Base-by-base conservation (phyloP, 140 eudicot genomes). In the Erigeron philadelphicus region DNA sequence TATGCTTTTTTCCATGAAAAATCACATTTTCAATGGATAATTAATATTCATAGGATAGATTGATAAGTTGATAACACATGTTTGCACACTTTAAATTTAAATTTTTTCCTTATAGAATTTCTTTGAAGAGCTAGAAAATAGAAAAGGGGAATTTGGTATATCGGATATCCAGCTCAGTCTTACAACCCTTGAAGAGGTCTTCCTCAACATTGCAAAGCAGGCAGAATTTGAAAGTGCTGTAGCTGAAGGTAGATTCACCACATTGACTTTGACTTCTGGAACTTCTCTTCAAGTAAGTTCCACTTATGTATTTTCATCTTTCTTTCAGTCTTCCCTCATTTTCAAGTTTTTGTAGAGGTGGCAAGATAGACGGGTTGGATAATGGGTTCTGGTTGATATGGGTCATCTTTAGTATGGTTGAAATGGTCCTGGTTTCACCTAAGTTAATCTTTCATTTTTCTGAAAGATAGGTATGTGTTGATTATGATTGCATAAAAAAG, bases 111-210 rank as follows among this genome's bases (percentile, higher is more conserved):
- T 19, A 31, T 73, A 93, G 98, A 76, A 75, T 67, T 87, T 87
- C 76, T 86, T 93, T 48, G 83, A 74, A 75, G 99, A 89, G 79
- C 79, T 89, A 35, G 94, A 93, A 78, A 84, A 85, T 41, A 89
- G 86, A 79, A 84, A 79, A 61, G 77, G 72, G 41, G 99, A 93
- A 80, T 86, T 89, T 25, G 89, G 95, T 40, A 87, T 93, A 78
- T 53, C 90, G 4, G 97, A 93, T 71, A 82, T 93, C 66, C 99
- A 93, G 71, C 86, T 89, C n/a, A 89, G 99, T 44, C 90, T 93
- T 62, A 61, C 95, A 72, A 89, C 99, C 38, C 95, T 93, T 4
- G 99, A 93, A 87, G 99, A 93, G 87, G 99, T 93, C 41, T 93
- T 93, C 70, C 83, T 93, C 78, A 93, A 93, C 81, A 89, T 93